Conservation (phyloP, 108 stramenopile species). For the Cylindrotheca closterium region DNA sequence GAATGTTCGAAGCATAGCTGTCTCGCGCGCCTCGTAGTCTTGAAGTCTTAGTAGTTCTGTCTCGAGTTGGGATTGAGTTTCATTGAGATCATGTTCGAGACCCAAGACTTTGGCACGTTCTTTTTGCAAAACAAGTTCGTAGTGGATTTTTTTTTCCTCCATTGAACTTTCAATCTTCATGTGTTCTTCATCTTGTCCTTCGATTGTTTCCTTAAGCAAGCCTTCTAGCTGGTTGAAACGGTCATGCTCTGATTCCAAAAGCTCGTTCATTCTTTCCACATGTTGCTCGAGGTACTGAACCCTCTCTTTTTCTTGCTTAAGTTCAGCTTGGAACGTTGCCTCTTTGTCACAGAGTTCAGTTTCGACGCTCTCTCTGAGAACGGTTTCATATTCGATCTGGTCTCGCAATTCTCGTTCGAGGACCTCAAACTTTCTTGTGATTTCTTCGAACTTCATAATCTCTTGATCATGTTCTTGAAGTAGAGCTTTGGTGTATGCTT, state of each 20-base stretch:
- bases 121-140: slow-evolving; percentile 14
- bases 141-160: slow-evolving; percentile 26
- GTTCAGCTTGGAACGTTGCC: slow-evolving; percentile 9
- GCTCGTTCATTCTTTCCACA: slow-evolving; percentile 29
- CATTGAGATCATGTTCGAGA: slow-evolving; percentile 21
- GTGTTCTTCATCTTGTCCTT: slow-evolving; percentile 31
- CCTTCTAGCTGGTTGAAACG: slow-evolving; percentile 34
- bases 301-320: slow-evolving; percentile 26
- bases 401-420: slow-evolving; percentile 30
- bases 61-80: slow-evolving; percentile 18
- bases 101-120: slow-evolving; percentile 15
- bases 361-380: slow-evolving; percentile 9
- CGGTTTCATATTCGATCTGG: slow-evolving; percentile 16
- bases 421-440: slow-evolving; percentile 26
- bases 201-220: slow-evolving; percentile 38
- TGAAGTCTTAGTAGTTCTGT: slow-evolving; percentile 16
- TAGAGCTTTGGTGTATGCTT: slow-evolving; percentile 34
- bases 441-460: slow-evolving; percentile 22
- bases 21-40: slow-evolving; percentile 20
- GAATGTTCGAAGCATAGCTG: slow-evolving; percentile 5
- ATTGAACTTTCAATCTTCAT: slow-evolving; percentile 22
- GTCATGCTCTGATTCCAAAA: slow-evolving; percentile 33
- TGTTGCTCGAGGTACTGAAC: slow-evolving; percentile 35
- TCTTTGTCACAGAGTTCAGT: slow-evolving; percentile 5
- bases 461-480: slow-evolving; percentile 36